Percentiles rank a stretch among this genome's conserved stretches.
phyloP scores from a whole-genome alignment of 495 filamentous ascomycete species.

The Neurospora intermedia region DNA sequence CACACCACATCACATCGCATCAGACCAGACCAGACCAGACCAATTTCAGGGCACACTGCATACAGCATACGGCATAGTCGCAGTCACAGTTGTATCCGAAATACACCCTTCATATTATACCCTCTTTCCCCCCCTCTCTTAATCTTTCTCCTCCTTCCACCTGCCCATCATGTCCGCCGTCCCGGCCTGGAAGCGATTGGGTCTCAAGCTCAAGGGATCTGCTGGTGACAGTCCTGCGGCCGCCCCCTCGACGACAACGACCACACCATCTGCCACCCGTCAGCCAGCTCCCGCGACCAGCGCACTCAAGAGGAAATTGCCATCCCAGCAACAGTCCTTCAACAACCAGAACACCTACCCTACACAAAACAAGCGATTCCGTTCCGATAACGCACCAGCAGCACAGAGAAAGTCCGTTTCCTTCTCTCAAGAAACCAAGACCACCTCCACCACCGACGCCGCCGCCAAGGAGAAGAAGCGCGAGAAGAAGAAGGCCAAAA shows the following conservation, averaged over 20 bases:
- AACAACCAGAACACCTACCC: slow-evolving; percentile 7
- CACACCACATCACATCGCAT: not conserved
- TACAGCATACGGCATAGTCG: not conserved
- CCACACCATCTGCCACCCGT: slow-evolving; percentile 6
- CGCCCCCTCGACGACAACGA: slow-evolving; percentile 10
- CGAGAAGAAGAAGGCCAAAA: slow-evolving; percentile 31
- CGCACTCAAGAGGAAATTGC: slow-evolving; percentile 26
- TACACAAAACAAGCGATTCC: slow-evolving; percentile 22
- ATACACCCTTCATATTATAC: not conserved
- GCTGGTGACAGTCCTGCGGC: slow-evolving; percentile 36
- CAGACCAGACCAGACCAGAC: not conserved
- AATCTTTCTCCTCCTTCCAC: slow-evolving; percentile 21
- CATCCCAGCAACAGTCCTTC: slow-evolving; percentile 4
- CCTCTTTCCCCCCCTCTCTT: slow-evolving; percentile 2
- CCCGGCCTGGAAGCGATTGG: slow-evolving; percentile 69
- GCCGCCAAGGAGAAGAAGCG: slow-evolving; percentile 21
- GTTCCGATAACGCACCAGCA: slow-evolving; percentile 4
- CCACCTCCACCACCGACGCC: slow-evolving; percentile 19
- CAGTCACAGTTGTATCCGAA: not conserved
- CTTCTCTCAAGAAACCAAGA: slow-evolving; percentile 60
- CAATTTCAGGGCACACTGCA: not conserved
- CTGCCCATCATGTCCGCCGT: slow-evolving; percentile 23
- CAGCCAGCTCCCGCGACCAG: slow-evolving; percentile 13
- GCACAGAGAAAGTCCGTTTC: slow-evolving; percentile 56
- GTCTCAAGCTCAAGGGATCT: slow-evolving; percentile 56